Evolutionary conservation across 306 rosid genomes (phyloP).

Genomic region (Rubus idaeus): DNA sequence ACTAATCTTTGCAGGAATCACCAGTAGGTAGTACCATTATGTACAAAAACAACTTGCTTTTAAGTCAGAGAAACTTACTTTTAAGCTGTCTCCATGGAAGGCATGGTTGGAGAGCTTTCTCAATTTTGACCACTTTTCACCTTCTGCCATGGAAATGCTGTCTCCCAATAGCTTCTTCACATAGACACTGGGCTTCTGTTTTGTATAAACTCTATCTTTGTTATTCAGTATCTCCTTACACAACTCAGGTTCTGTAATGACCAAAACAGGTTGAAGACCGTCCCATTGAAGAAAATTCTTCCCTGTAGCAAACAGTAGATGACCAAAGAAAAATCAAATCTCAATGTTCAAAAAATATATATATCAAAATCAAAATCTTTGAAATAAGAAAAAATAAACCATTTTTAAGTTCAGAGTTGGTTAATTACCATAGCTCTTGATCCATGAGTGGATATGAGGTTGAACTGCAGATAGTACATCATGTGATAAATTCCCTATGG

Average conservation of each 20-base stretch:
- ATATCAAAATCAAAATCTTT: neutral
- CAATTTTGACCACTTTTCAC: conserved; percentile 32
- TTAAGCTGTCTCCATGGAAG: conserved; percentile 28
- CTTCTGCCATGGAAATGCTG: conserved; percentile 17
- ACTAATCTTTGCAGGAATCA: neutral
- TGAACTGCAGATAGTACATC: conserved; percentile 22
- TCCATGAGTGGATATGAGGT: conserved; percentile 24
- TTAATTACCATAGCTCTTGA: neutral
- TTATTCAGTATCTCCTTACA: conserved; percentile 27
- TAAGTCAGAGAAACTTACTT: conserved; percentile 13
- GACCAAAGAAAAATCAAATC: neutral
- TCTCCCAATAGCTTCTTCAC: conserved; percentile 1
- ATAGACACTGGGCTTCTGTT: neutral
- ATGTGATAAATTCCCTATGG: conserved; percentile 24
- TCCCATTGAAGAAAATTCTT: conserved; percentile 31
- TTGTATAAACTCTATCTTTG: conserved; percentile 13
- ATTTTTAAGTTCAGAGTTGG: neutral
- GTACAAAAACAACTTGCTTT: neutral
- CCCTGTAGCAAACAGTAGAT: conserved; percentile 7
- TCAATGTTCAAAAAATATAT: neutral
- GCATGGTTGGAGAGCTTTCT: conserved; percentile 21
- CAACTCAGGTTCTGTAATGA: conserved; percentile 28
- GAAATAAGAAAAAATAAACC: neutral
- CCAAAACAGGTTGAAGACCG: conserved; percentile 26
- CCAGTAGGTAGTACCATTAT: neutral